These are phyloP conservation scores for Phytophthora agathidicida DNA, from an alignment of 352 stramenopile genomes.

Conservation along the genomic window DNA sequence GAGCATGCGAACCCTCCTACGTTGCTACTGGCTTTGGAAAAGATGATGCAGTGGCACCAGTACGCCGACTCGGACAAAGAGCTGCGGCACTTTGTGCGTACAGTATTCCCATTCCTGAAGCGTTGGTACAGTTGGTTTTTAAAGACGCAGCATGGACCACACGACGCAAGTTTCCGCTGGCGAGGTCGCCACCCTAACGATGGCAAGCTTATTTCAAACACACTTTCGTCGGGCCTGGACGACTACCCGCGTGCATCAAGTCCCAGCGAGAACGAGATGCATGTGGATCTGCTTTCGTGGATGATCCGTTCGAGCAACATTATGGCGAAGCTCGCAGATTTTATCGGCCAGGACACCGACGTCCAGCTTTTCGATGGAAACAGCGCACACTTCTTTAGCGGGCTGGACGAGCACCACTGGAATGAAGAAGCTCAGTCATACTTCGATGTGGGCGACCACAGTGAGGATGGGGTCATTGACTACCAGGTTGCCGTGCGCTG, in stretches of 20 bases:
- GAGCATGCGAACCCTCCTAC: conserved; percentile 93
- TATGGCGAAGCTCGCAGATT: conserved; percentile 50
- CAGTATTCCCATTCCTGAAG: conserved; percentile 75
- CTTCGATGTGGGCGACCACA: conserved; percentile 86
- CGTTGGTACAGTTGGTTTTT: conserved; percentile 83
- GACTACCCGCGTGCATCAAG: conserved; percentile 91
- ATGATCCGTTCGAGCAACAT: conserved; percentile 80
- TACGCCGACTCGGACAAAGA: conserved; percentile 20
- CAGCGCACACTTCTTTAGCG: conserved; percentile 41
- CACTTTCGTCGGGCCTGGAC: conserved; percentile 92
- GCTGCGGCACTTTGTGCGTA: conserved; percentile 45
- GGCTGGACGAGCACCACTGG: conserved; percentile 78
- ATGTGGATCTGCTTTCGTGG: conserved; percentile 93
- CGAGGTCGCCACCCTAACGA: conserved; percentile 71
- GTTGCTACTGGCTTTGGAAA: conserved; percentile 87
- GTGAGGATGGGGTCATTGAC: conserved; percentile 69
- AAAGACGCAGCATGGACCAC: conserved; percentile 58
- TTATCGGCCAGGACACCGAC: conserved; percentile 39
- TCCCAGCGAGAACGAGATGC: conserved; percentile 79
- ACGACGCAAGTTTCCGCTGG: conserved; percentile 74
- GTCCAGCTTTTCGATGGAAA: conserved; percentile 35
- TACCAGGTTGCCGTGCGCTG: conserved; percentile 74
- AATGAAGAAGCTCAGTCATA: conserved; percentile 64
- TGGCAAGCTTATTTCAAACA: conserved; percentile 89
- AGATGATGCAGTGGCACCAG: conserved; percentile 55